These are phyloP conservation scores for Panaeolus papilionaceus DNA, from an alignment of 768 basidiomycete genomes.

Conservation along the genomic window DNA sequence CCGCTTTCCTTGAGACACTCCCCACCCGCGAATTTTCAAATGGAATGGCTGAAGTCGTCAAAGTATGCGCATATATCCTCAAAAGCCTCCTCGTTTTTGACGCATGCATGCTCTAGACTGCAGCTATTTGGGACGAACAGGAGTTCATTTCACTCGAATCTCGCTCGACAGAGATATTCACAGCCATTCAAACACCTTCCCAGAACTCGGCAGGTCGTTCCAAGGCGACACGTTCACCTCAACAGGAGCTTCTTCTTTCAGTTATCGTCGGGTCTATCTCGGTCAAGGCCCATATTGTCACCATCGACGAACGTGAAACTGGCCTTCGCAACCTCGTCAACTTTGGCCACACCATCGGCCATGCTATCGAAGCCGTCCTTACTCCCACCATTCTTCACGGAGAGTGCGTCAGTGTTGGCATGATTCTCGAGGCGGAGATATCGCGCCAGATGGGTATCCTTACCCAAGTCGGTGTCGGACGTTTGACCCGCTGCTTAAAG, in stretches of 20 bases:
- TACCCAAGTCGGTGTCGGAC: conserved; percentile 90
- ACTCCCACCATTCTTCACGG: conserved; percentile 95
- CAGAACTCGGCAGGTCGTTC: conserved; percentile 59
- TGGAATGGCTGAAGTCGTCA: conserved; percentile 98
- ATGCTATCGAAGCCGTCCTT: conserved; percentile 96
- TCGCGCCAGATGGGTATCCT: conserved; percentile 88
- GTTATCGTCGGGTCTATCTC: conserved; percentile 93
- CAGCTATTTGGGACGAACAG: conserved; percentile 96
- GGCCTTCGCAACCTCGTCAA: conserved; percentile 98
- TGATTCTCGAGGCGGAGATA: conserved; percentile 96
- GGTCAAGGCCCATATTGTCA: conserved; percentile 97
- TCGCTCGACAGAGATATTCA: conserved; percentile 81
- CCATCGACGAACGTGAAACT: conserved; percentile 95
- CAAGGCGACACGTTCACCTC: conserved; percentile 69
- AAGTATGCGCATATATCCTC: conserved; percentile 56
- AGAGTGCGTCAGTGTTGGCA: conserved; percentile 94
- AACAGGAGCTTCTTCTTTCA: conserved; percentile 86
- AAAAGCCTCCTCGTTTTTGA: conserved; percentile 13
- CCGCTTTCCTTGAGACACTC: conserved; percentile 93
- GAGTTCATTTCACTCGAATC: conserved; percentile 92
- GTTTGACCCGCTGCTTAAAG: conserved; percentile 86
- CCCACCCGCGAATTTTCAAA: conserved; percentile 95
- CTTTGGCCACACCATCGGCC: conserved; percentile 98
- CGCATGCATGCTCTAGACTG: conserved; percentile 66
- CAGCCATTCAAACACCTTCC: conserved; percentile 81